A percentile compares a stretch with the other conserved stretches of the same genome.
Conservation (phyloP, 2,329 filamentous ascomycete species). For the Thermothelomyces thermophilus region DNA sequence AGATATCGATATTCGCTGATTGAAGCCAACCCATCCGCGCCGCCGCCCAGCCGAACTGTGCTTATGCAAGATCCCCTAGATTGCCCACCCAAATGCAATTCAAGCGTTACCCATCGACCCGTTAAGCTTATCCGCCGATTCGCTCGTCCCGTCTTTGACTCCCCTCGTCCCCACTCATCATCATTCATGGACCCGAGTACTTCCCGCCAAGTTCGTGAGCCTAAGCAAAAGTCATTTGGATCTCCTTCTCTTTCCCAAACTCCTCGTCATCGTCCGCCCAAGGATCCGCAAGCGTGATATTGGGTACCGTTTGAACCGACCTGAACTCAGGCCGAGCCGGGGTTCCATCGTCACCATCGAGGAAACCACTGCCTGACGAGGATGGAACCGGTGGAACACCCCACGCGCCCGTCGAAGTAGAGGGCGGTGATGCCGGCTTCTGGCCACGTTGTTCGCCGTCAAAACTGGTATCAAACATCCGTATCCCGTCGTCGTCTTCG, state of each 20-base stretch:
- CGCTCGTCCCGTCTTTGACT: no score
- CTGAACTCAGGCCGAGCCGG: conserved; percentile 37
- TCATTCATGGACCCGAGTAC: no score
- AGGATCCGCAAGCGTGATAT: conserved; percentile 49
- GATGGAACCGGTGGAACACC: no score
- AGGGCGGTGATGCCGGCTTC: not conserved
- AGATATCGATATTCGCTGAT: not conserved
- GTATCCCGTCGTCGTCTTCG: conserved; percentile 42
- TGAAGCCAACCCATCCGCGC: not conserved
- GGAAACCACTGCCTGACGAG: no score
- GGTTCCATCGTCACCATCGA: not conserved
- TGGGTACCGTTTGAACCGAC: conserved; percentile 44
- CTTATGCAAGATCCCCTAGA: not conserved
- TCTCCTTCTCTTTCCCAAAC: conserved; percentile 67
- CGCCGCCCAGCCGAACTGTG: not conserved
- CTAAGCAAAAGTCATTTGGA: conserved; percentile 74
- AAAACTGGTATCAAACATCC: conserved; percentile 64
- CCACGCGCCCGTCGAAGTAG: not conserved
- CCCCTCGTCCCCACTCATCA: no score
- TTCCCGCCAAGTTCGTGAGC: not conserved
- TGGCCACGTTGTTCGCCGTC: conserved; percentile 26
- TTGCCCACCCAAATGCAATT: not conserved
- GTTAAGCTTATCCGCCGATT: not conserved
- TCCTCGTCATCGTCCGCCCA: conserved; percentile 67
- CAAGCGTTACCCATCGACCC: not conserved